These are phyloP conservation scores for Chytriomyces confervae DNA, from an alignment of 192 early-diverging fungal genomes.

Conservation along the genomic window DNA sequence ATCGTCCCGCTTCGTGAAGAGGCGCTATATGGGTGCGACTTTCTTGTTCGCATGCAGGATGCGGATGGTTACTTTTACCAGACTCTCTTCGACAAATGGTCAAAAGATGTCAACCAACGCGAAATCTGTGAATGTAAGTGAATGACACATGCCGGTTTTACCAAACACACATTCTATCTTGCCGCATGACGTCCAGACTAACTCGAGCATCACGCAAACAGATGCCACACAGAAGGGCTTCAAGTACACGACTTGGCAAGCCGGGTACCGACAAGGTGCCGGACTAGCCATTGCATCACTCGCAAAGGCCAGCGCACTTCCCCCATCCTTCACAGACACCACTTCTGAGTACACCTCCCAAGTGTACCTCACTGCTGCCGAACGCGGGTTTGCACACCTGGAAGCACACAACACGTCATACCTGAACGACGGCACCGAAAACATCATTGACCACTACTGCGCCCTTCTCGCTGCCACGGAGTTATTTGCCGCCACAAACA, in stretches of 20 bases:
- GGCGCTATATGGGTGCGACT: constrained; percentile 26
- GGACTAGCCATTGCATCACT: constrained; percentile 22
- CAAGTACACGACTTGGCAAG: constrained; percentile 28
- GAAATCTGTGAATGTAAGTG: constrained; percentile 25
- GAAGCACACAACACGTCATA: constrained; percentile 16
- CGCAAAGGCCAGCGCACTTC: constrained; percentile 11
- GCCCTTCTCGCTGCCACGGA: constrained; percentile 26
- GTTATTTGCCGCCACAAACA: constrained; percentile 15
- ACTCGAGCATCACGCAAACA: background rate
- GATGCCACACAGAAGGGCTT: constrained; percentile 28
- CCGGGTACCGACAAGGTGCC: constrained; percentile 22
- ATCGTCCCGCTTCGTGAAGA: constrained; percentile 24
- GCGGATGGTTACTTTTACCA: constrained; percentile 30
- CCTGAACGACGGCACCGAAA: constrained; percentile 18
- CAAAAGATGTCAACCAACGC: constrained; percentile 30
- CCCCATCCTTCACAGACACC: constrained; percentile 9
- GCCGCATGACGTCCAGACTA: no score
- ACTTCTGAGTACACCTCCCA: constrained; percentile 5
- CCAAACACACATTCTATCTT: no score
- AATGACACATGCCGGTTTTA: background rate
- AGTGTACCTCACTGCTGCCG: constrained; percentile 23
- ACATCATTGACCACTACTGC: constrained; percentile 33
- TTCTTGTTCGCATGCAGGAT: constrained; percentile 27
- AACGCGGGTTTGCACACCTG: constrained; percentile 21
- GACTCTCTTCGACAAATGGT: constrained; percentile 33